Evolutionary conservation across 176 grass and related monocot species (phyloP), one percentile per base, ranked within the genome.

Genomic region (Cenchrus americanus): DNA sequence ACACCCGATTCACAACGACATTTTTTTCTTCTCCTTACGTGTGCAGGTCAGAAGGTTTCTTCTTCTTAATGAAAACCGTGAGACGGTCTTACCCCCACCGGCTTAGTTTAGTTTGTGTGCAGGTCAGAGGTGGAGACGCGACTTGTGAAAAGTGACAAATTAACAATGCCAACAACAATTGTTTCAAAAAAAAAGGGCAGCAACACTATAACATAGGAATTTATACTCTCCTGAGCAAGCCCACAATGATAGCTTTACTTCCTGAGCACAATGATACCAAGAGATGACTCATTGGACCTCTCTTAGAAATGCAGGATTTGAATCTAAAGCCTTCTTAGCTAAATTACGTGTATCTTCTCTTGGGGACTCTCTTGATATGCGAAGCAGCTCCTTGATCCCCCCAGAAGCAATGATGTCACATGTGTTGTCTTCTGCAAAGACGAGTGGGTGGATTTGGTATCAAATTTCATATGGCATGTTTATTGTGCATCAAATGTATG

Each of bases 361-460:
- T 4, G 80, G 69, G 34, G 96, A 98, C 72, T 95, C 96, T 42
- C 54, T 84, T 17, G 87, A 88, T 87, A 98, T 95, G 34, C 93
- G 96, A 61, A 98, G 71, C 32, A 98, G 82, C 62, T 95, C 96
- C 77, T 95, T 95, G 80, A 95, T 90, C 51, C 96, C 93, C 78
- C 96, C 91, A n/a, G 79, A 88, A 80, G 86, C 55, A 41, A 98
- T 93, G 42, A 98, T 91, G 22, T 95, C 96, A 55, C 80, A 61
- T 0, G 93, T 75, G 81, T 98, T 98, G 5, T 93, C 89, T 83
- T 95, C 96, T 95, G 80, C 82, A 92, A 51, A 84, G 21, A 88
- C 17, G 21, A 58, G 21, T 0, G 8, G 47, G 10, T 26, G 1
- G 19, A 50, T 69, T 59, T 73, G 22, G 24, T 46, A 73, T 69